These are phyloP conservation scores for Boletus insuetus DNA, from an alignment of 768 basidiomycete genomes.

Conservation along the genomic window DNA sequence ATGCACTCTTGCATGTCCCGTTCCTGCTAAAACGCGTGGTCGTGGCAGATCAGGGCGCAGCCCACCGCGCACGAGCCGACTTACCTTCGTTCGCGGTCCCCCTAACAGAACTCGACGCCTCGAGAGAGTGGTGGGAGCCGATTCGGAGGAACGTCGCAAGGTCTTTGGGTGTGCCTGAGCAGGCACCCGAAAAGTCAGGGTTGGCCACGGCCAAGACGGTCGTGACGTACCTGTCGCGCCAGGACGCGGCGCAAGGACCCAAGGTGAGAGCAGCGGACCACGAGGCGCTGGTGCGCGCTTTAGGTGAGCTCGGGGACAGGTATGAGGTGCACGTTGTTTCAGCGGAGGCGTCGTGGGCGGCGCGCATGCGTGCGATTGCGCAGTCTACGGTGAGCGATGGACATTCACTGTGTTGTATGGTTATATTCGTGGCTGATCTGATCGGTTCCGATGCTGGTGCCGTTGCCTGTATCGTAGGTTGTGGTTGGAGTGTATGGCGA, in stretches of 20 bases:
- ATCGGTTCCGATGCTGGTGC: too few species aligned
- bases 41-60: conserved; percentile 72
- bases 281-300: conserved; percentile 52
- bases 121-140: conserved; percentile 71
- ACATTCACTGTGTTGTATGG: too few species aligned
- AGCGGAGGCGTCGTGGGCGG: conserved; percentile 53
- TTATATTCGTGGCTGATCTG: too few species aligned
- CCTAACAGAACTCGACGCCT: conserved; percentile 41
- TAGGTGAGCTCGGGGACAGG: conserved; percentile 50
- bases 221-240: conserved; percentile 68
- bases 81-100: conserved; percentile 35
- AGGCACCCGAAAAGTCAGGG: conserved; percentile 14
- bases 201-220: conserved; percentile 38
- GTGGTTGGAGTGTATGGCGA: conserved; percentile 4
- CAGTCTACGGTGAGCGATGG: conserved; percentile 56
- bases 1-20: conserved; percentile 61
- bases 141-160: conserved; percentile 41
- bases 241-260: conserved; percentile 48
- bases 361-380: conserved; percentile 61
- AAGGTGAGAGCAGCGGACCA: conserved; percentile 58
- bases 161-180: conserved; percentile 39
- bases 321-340: conserved; percentile 58
- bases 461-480: not conserved
- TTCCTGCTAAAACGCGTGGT: conserved; percentile 76
- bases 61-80: conserved; percentile 35